These are phyloP conservation scores for Malbranchea zuffiana DNA, from an alignment of 2,329 filamentous ascomycete genomes.

Conservation along the genomic window DNA sequence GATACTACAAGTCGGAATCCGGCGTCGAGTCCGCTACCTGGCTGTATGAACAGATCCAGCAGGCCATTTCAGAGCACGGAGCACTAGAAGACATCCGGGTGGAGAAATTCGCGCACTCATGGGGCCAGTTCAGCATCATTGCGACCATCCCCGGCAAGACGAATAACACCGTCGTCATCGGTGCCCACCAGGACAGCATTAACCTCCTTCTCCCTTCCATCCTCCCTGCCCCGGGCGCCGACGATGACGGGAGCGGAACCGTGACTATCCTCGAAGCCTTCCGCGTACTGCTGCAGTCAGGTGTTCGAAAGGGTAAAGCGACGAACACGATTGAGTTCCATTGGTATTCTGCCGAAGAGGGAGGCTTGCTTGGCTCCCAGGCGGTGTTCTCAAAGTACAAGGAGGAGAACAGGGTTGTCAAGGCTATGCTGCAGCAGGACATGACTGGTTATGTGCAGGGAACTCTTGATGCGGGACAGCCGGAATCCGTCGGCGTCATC, in stretches of 20 bases:
- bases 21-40: constrained; percentile 78
- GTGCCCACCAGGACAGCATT: constrained; percentile 90
- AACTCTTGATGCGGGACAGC: constrained; percentile 68
- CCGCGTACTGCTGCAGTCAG: constrained; percentile 64
- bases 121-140: constrained; percentile 86
- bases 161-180: constrained; percentile 76
- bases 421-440: constrained; percentile 96
- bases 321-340: constrained; percentile 91
- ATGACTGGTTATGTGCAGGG: constrained; percentile 91
- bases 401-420: constrained; percentile 60
- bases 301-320: constrained; percentile 59
- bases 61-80: constrained; percentile 59
- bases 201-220: constrained; percentile 65
- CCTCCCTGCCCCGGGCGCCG: constrained; percentile 79
- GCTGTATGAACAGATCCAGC: constrained; percentile 64
- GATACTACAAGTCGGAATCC: constrained; percentile 48
- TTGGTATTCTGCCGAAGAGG: constrained; percentile 90
- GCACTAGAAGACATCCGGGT: constrained; percentile 54
- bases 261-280: constrained; percentile 93
- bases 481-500: constrained; percentile 83
- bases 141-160: constrained; percentile 79
- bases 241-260: constrained; percentile 86
- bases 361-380: constrained; percentile 74
- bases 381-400: constrained; percentile 79
- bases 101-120: constrained; percentile 65